Percentiles rank a stretch among this genome's conserved stretches.
Evolutionary conservation across 2,329 filamentous ascomycete species (phyloP).

Genomic region (Magnaporthiopsis incrustans): DNA sequence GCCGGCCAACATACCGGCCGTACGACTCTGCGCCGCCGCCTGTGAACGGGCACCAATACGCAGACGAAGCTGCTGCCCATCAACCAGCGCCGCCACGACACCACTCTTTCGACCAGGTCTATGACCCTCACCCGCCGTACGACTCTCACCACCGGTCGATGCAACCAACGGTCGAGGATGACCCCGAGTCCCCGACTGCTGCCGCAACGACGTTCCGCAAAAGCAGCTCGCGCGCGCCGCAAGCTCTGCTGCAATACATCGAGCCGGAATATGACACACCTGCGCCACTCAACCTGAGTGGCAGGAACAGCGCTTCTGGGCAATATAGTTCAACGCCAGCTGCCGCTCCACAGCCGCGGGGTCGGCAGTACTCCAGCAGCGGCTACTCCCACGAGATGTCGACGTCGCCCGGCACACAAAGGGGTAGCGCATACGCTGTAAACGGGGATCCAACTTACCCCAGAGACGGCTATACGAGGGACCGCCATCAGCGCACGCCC

Average conservation of each 20-base stretch:
- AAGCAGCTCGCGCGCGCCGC: slow-evolving; percentile 17
- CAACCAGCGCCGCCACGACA: slow-evolving; percentile 34
- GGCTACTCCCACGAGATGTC: slow-evolving; percentile 18
- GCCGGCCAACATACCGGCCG: slow-evolving; percentile 43
- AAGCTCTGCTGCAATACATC: slow-evolving; percentile 14
- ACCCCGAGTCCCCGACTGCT: slow-evolving; percentile 41
- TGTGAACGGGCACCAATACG: slow-evolving; percentile 20
- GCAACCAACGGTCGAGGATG: slow-evolving; percentile 59
- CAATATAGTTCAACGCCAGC: slow-evolving; percentile 13
- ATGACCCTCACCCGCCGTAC: slow-evolving; percentile 18
- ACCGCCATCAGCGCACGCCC: slow-evolving; percentile 4
- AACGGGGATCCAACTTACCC: slow-evolving; percentile 1
- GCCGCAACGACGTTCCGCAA: slow-evolving; percentile 18
- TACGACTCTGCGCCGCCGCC: slow-evolving; percentile 39
- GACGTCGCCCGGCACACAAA: slow-evolving; percentile 10
- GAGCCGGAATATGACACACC: slow-evolving; percentile 34
- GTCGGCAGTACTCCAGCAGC: slow-evolving; percentile 19
- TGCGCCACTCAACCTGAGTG: slow-evolving; percentile 35
- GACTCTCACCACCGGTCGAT: slow-evolving; percentile 39
- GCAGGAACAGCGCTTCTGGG: slow-evolving; percentile 24
- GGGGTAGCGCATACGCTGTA: slow-evolving; percentile 9
- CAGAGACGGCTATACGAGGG: slow-evolving; percentile 3
- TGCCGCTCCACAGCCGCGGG: slow-evolving; percentile 17
- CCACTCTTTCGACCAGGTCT: slow-evolving; percentile 41
- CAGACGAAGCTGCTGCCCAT: slow-evolving; percentile 21